These are phyloP conservation scores for Strobilomyces confusus DNA, from an alignment of 768 basidiomycete genomes.

Conservation along the genomic window DNA sequence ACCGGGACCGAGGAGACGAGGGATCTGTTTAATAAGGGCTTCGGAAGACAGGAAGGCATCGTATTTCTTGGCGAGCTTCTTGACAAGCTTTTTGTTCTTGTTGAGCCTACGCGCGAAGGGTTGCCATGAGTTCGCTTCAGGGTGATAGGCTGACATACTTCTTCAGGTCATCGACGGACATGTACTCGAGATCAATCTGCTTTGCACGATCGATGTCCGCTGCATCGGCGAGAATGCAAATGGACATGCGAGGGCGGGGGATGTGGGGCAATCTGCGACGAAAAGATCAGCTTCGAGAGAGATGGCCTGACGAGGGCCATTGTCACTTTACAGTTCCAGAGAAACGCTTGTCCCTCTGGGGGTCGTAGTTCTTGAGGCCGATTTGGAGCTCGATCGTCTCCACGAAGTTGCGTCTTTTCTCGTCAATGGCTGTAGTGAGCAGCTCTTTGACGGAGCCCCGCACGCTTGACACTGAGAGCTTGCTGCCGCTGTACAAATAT, in stretches of 20 bases:
- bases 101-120: slow-evolving; percentile 62
- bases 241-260: slow-evolving; percentile 97
- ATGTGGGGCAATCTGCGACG: slow-evolving; percentile 81
- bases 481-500: slow-evolving; percentile 41
- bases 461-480: slow-evolving; percentile 99
- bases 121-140: neutral
- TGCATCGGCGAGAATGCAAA: slow-evolving; percentile 99
- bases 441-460: slow-evolving; percentile 95
- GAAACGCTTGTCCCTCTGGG: slow-evolving; percentile 99
- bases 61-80: slow-evolving; percentile 99
- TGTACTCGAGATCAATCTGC: slow-evolving; percentile 96
- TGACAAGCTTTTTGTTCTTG: slow-evolving; percentile 99
- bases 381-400: slow-evolving; percentile 97
- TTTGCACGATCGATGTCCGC: slow-evolving; percentile 98
- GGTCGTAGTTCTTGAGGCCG: slow-evolving; percentile 98
- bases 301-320: neutral
- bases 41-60: slow-evolving; percentile 98
- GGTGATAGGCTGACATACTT: slow-evolving; percentile 55
- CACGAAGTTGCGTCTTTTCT: slow-evolving; percentile 90
- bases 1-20: slow-evolving; percentile 99
- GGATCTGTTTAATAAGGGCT: slow-evolving; percentile 98
- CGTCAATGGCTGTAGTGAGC: slow-evolving; percentile 76
- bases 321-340: slow-evolving; percentile 93
- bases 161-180: slow-evolving; percentile 99
- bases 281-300: neutral